Evolutionary conservation across 129 eudicot genomes (phyloP).

Genomic region (Pulicaria dysenterica): DNA sequence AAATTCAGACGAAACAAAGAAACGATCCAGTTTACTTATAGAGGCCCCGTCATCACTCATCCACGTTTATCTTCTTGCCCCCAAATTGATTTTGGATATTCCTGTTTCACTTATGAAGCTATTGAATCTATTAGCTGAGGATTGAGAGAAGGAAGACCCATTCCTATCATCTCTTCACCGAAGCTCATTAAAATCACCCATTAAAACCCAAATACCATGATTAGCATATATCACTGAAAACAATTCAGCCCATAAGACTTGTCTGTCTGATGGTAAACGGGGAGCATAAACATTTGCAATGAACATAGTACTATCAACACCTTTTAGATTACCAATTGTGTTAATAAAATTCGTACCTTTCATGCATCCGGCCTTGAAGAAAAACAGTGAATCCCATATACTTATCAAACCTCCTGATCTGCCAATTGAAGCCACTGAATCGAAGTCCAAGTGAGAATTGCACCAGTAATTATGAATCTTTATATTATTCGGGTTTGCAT

Average conservation of each 20-base stretch:
- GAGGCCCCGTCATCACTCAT: background rate
- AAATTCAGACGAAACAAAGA: background rate
- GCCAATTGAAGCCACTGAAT: background rate
- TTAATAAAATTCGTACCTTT: background rate
- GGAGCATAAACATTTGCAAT: background rate
- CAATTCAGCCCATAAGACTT: no score
- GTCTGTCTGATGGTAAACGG: no score
- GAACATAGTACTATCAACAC: background rate
- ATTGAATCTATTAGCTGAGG: no score
- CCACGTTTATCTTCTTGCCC: background rate
- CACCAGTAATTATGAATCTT: background rate
- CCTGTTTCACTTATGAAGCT: no score
- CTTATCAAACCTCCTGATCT: background rate
- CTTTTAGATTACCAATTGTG: background rate
- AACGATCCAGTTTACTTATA: background rate
- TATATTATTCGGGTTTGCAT: background rate
- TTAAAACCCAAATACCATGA: no score
- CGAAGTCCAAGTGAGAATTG: background rate
- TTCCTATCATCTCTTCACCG: no score
- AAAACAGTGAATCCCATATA: background rate
- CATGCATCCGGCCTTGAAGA: background rate
- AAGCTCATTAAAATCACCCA: no score
- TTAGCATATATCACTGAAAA: no score
- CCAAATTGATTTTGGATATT: background rate
- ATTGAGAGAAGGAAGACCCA: no score